Conservation (phyloP, 78 protist genomes). For the Diacronema lutheri region DNA sequence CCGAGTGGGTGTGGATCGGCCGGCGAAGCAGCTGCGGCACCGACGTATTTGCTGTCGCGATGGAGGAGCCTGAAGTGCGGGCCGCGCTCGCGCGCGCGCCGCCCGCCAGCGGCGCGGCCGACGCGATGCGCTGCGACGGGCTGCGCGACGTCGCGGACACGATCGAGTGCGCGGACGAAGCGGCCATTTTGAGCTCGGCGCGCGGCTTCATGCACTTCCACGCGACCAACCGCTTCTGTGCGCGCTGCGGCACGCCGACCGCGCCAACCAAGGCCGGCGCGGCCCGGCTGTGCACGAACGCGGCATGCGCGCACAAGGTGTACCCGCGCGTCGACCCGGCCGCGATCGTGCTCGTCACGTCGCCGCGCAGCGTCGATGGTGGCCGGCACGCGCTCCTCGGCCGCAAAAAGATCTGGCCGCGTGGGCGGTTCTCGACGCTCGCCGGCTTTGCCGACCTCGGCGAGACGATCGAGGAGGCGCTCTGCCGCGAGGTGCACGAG, state of each 20-base stretch:
- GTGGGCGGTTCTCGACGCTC: slow-evolving; percentile 24
- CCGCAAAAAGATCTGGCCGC: slow-evolving; percentile 11
- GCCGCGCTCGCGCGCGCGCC: too few species aligned
- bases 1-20: too few species aligned
- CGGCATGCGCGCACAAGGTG: background rate
- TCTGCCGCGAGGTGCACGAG: slow-evolving; percentile 38
- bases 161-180: background rate
- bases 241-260: background rate
- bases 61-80: too few species aligned
- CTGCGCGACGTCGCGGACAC: too few species aligned
- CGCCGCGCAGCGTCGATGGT: too few species aligned
- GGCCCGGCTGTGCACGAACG: background rate
- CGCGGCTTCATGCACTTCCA: slow-evolving; percentile 13
- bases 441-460: slow-evolving; percentile 62
- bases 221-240: background rate
- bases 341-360: slow-evolving; percentile 26
- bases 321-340: slow-evolving; percentile 43
- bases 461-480: slow-evolving; percentile 48
- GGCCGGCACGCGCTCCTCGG: slow-evolving; percentile 26
- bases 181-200: background rate
- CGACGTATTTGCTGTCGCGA: too few species aligned
- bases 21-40: too few species aligned
- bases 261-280: background rate
- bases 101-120: too few species aligned
- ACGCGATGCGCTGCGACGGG: too few species aligned